Conservation (phyloP, 352 stramenopile genomes). For the Phytophthora crassamura region DNA sequence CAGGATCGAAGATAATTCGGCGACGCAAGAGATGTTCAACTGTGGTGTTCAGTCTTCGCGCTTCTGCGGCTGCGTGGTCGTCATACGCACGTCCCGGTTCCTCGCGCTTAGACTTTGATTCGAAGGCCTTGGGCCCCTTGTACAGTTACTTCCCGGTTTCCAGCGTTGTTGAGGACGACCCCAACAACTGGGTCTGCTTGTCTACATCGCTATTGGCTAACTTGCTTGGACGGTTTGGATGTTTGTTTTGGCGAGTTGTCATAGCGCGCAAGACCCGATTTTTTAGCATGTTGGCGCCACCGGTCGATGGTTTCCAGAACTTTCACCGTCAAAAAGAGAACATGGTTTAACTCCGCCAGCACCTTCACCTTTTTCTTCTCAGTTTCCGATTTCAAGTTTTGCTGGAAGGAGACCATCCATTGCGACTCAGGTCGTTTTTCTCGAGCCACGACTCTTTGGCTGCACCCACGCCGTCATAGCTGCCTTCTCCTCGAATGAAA, state of each 20-base stretch:
- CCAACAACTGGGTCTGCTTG: conserved; percentile 37
- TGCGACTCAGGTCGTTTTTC: conserved; percentile 50
- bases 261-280: conserved; percentile 55
- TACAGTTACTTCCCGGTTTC: conserved; percentile 68
- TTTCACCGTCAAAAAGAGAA: conserved; percentile 72
- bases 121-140: conserved; percentile 73
- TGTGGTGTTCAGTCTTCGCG: conserved; percentile 71
- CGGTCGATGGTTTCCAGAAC: conserved; percentile 70
- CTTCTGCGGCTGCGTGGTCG: conserved; percentile 62
- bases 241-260: conserved; percentile 18
- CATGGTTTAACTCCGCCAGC: conserved; percentile 53
- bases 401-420: too few relatives aligned
- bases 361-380: conserved; percentile 44
- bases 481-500: conserved; percentile 68
- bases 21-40: conserved; percentile 55
- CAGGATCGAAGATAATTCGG: conserved; percentile 78
- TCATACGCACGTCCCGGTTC: conserved; percentile 80
- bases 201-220: not conserved
- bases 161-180: conserved; percentile 75
- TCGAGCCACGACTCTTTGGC: conserved; percentile 73
- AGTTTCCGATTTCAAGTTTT: conserved; percentile 56
- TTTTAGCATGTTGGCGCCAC: conserved; percentile 62
- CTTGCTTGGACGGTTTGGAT: conserved; percentile 2
- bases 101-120: conserved; percentile 72
- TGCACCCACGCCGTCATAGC: conserved; percentile 68